Conservation (phyloP, 805 yeast species). For the Maudiozyma barnettii region DNA sequence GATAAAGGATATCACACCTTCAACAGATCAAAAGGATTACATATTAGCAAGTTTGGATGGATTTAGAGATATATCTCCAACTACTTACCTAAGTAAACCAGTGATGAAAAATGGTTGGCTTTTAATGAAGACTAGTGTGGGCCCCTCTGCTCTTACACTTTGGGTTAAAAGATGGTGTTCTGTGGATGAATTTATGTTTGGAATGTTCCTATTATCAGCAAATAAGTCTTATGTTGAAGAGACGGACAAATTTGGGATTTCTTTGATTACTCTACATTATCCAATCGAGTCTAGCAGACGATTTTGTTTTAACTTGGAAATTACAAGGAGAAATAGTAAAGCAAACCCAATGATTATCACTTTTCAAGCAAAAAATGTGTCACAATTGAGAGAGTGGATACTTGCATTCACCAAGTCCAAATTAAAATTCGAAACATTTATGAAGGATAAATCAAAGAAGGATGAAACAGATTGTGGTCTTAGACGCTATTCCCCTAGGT, state of each 20-base stretch:
- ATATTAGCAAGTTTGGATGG: conserved; percentile 28
- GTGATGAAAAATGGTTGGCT: conserved; percentile 77
- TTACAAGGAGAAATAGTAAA: conserved; percentile 22
- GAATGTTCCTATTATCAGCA: conserved; percentile 60
- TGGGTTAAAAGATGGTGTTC: conserved; percentile 85
- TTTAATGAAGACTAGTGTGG: conserved; percentile 56
- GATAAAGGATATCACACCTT: conserved; percentile 44
- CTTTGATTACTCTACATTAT: conserved; percentile 56
- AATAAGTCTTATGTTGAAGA: conserved; percentile 71
- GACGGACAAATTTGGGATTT: conserved; percentile 74
- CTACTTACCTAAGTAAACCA: background rate
- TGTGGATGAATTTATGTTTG: conserved; percentile 71
- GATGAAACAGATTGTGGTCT: conserved; percentile 34
- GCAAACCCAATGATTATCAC: conserved; percentile 29
- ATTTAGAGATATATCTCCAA: conserved; percentile 11
- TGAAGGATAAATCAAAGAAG: conserved; percentile 2
- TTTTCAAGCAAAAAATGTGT: conserved; percentile 67
- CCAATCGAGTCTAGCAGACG: conserved; percentile 49
- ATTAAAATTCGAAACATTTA: conserved; percentile 33
- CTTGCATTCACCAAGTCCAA: conserved; percentile 55
- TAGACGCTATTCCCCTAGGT: conserved; percentile 55
- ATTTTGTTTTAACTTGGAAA: conserved; percentile 70
- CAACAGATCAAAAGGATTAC: conserved; percentile 48
- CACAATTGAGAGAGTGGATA: conserved; percentile 64
- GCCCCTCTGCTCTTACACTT: conserved; percentile 41